Base-by-base conservation (phyloP, 805 yeast species). In the Candida sphagnicola region DNA sequence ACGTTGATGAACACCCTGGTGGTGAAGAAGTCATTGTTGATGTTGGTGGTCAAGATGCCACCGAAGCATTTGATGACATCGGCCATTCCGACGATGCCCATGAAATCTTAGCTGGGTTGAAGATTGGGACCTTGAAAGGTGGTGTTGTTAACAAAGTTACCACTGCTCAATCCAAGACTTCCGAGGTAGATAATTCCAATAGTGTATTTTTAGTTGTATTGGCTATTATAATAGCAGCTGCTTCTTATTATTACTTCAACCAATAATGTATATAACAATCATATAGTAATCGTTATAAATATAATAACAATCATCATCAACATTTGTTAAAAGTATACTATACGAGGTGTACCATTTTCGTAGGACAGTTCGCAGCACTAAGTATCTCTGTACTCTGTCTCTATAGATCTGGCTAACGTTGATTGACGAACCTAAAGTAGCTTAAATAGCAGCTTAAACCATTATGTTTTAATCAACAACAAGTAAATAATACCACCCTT, bases 31-130 rank as follows among this genome's bases (percentile, higher is more conserved):
- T 69, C 34, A 56, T 68, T 39, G 56, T 59, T 35, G 74, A 69
- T 48, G 56, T 53, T 38, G 74, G 71, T 17, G 74, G 74, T 19
- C 52, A 56, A 12, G 73, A 68, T 48, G 71, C 72, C 37, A 69
- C 73, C 35, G 73, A 66, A 49, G 72, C 70, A 2, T 69, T 68
- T 46, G 61, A 68, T 49, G 96, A 88, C 56, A 90, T 93, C 58
- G 99, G 99, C 25, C 99, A 93, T 67, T 88, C 98, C 25, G 97
- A 90, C 46, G 96, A 90, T 50, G 98, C 99, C 29, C 80, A 81
- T 51, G 93, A 83, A 52, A 72, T 83, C 50, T 70, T 93, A 53
- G 72, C 66, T 32, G 78, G 75, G 29, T 67, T 88, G 56, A 70
- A 75, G 49, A 75, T 93, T 42, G 99, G 99, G 48, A 81, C 75